Evolutionary conservation across 2,329 filamentous ascomycete species (phyloP).

Genomic region (Trichophyton mentagrophytes): DNA sequence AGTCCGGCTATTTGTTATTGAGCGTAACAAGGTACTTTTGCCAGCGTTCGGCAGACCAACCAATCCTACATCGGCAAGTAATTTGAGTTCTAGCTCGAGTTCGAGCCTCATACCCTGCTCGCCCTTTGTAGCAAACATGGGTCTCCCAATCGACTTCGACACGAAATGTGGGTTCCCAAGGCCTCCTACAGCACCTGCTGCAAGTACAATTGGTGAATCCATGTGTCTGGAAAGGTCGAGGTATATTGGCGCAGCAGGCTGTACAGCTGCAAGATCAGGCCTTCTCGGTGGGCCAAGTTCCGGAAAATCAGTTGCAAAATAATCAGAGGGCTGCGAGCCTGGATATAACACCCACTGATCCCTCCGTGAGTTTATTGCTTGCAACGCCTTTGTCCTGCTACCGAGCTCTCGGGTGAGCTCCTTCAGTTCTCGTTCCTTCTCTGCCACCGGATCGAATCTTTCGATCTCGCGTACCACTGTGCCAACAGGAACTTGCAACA

Average conservation of each 20-base stretch:
- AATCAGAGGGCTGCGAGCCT: constrained; percentile 60
- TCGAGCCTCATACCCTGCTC: constrained; percentile 65
- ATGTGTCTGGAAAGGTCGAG: constrained; percentile 66
- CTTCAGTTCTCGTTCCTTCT: constrained; percentile 41
- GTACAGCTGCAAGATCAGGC: constrained; percentile 48
- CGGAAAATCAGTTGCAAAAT: constrained; percentile 47
- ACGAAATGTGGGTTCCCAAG: constrained; percentile 90
- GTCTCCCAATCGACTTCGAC: constrained; percentile 58
- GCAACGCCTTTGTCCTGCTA: constrained; percentile 30
- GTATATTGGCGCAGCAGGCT: constrained; percentile 59
- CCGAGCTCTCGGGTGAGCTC: constrained; percentile 21
- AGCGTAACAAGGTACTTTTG: constrained; percentile 81
- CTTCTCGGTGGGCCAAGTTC: constrained; percentile 43
- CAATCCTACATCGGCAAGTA: constrained; percentile 86
- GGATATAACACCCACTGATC: constrained; percentile 83
- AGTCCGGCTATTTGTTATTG: constrained; percentile 76
- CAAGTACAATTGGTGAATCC: constrained; percentile 69
- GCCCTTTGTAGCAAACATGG: constrained; percentile 79
- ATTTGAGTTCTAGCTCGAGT: constrained; percentile 80
- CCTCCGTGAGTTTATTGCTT: constrained; percentile 34
- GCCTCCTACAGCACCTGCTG: constrained; percentile 76
- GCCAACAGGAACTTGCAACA: constrained; percentile 84
- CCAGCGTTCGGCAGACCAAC: constrained; percentile 93
- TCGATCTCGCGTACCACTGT: constrained; percentile 77
- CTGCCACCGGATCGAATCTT: constrained; percentile 61